Evolutionary conservation across 768 basidiomycete genomes (phyloP).

Genomic region (Pseudohyphozyma bogoriensis): DNA sequence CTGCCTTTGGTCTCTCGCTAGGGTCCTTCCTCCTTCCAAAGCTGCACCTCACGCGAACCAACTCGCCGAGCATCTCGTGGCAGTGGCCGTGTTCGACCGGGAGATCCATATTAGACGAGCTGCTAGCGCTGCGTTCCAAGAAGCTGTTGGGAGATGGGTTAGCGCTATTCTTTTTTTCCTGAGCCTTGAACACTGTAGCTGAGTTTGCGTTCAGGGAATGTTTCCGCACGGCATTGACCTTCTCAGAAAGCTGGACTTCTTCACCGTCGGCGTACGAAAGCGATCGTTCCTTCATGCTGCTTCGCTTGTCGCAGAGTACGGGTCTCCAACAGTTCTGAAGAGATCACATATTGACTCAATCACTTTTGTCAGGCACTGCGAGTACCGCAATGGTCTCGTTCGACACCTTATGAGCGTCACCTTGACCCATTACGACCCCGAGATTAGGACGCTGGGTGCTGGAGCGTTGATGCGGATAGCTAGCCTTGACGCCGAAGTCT

Average conservation of each 20-base stretch:
- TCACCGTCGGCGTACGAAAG: conserved; percentile 73
- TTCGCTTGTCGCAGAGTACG: conserved; percentile 13
- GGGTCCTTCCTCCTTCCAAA: conserved; percentile 54
- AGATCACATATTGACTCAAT: neutral
- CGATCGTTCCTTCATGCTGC: conserved; percentile 46
- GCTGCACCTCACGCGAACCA: conserved; percentile 50
- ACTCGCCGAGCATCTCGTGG: conserved; percentile 62
- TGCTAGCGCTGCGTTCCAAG: conserved; percentile 95
- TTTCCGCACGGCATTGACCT: conserved; percentile 94
- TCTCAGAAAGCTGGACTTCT: conserved; percentile 84
- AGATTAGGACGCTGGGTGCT: conserved; percentile 67
- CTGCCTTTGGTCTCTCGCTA: conserved; percentile 85
- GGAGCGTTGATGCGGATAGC: conserved; percentile 63
- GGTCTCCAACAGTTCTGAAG: neutral
- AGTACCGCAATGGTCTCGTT: conserved; percentile 61
- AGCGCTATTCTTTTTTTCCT: conserved; percentile 33
- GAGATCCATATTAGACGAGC: conserved; percentile 91
- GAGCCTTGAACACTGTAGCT: neutral
- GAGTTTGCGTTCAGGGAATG: conserved; percentile 58
- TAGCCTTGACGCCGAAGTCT: conserved; percentile 46
- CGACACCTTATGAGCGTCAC: conserved; percentile 64
- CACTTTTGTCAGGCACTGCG: conserved; percentile 69
- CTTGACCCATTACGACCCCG: conserved; percentile 77
- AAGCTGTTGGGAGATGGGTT: conserved; percentile 88
- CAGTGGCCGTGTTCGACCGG: conserved; percentile 76